These are phyloP conservation scores for Xylaria acuta DNA, from an alignment of 495 filamentous ascomycete genomes.

Conservation along the genomic window DNA sequence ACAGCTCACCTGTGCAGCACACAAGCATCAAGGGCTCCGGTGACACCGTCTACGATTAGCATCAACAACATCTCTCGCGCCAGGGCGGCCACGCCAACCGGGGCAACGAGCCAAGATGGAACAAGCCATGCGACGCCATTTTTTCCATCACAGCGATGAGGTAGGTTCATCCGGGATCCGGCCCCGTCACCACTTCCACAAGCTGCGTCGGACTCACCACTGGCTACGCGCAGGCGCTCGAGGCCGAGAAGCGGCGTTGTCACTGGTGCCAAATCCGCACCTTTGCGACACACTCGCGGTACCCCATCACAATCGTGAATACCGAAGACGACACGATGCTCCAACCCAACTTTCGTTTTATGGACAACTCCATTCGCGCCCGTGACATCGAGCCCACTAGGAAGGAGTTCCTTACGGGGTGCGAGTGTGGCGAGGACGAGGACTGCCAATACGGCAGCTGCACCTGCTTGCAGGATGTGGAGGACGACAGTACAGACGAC, in stretches of 20 bases:
- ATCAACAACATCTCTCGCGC: background rate
- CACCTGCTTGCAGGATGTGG: slow-evolving; percentile 60
- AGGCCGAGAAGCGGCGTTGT: slow-evolving; percentile 45
- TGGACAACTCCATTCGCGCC: slow-evolving; percentile 52
- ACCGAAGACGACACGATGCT: slow-evolving; percentile 48
- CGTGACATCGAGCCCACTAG: slow-evolving; percentile 54
- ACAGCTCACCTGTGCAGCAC: background rate
- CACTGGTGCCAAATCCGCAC: slow-evolving; percentile 60
- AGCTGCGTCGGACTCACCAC: background rate
- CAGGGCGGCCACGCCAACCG: background rate
- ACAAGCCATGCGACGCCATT: slow-evolving; percentile 43
- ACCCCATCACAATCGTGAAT: slow-evolving; percentile 58
- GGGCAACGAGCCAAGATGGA: slow-evolving; percentile 43
- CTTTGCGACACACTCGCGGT: slow-evolving; percentile 46
- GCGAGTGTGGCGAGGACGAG: slow-evolving; percentile 53
- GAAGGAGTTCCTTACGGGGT: slow-evolving; percentile 60
- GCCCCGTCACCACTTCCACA: background rate
- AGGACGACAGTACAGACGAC: slow-evolving; percentile 41
- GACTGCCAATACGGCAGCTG: slow-evolving; percentile 58
- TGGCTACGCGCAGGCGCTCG: slow-evolving; percentile 23
- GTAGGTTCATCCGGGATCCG: slow-evolving; percentile 29
- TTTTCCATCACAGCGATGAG: slow-evolving; percentile 48
- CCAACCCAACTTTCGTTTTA: slow-evolving; percentile 60
- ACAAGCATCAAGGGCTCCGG: slow-evolving; percentile 3
- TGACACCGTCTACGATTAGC: slow-evolving; percentile 15